Base-by-base conservation (phyloP, 805 yeast genomes). In the Candida insectorum region DNA sequence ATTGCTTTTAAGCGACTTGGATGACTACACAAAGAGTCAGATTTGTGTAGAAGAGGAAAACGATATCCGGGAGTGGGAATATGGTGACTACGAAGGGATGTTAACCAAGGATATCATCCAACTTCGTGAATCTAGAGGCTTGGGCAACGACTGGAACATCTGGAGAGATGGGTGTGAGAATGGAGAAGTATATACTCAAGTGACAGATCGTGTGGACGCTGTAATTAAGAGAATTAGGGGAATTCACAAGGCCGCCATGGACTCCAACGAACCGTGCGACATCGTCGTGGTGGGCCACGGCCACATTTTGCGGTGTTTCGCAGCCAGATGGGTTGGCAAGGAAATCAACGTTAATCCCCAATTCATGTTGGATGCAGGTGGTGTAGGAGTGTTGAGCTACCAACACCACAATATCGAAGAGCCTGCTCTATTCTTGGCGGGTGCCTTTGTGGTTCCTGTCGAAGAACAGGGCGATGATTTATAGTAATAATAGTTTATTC, bases 161-260 rank as follows among this genome's bases (percentile, higher is more conserved):
- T 89, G 96, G 94, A 60, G 77, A 40, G 88, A 87, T 49, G 97
- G 97, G 3, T 91, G 97, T 60, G 96, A 86, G 54, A 79, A 79
- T 44, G 97, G 97, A 40, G 97, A 91, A 58, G 58, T 66, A 27
- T 69, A 81, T 22, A 57, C 62, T 21, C 71, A 87, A 33, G 84
- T 91, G 26, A 79, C 81, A 2, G 65, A 64, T 24, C 72, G 97
- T 52, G 62, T 91, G 28, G 95, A 91, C 47, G 56, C 74, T 23
- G 72, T 81, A 30, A 85, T 91, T 49, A 68, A 60, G 1, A 72
- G 77, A 42, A 77, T 91, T 45, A 77, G 77, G 41, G 63, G 60
- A 30, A 56, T 82, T 36, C 95, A 85, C 52, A 55, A 54, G 30
- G 49, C 63, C 29, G 79, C 81, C 5, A 53, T 80, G 24, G 74